Evolutionary conservation across 148 eudicot genomes (phyloP), one percentile per base, ranked within the genome.

Genomic region (Vaccinium vitisidaea): DNA sequence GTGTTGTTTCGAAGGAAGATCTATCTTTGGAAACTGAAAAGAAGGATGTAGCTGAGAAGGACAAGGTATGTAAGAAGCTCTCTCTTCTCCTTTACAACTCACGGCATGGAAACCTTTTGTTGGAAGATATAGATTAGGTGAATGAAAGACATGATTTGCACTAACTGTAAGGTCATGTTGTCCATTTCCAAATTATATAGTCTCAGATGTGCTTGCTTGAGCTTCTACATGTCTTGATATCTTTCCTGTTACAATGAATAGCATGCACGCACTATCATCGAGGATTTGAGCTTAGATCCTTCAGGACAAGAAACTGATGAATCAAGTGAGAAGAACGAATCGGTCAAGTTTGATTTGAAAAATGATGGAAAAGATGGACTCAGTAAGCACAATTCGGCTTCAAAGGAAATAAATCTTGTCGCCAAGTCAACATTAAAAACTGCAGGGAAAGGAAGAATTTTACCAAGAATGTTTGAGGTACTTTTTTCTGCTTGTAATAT

Each of bases 281-380:
- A 86, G 83, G 89, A 90, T 83, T 84, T 86, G 84, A 84, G 77
- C 77, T 86, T 88, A 46, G 87, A 86, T 82, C 84, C 88, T 82
- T 56, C 83, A 27, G 69, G 73, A 81, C 84, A 39, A 43, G 65
- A 48, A 83, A 59, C 54, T 75, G 81, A 86, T 70, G 86, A 83
- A 30, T 36, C 85, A 18, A 67, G 46, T 55, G 80, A 88, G 54
- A 84, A 13, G 13, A 81, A 55, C 55, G 59, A 77, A 75, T 16
- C 30, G 67, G 76, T 79, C 81, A 81, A 84, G 49, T 59, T 61
- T 80, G 58, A 49, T 63, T 74, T 76, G 52, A 61, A 83, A 80
- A 61, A 79, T 63, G 75, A 86, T 80, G 84, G 52, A 63, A 77
- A 74, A 16, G 63, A 59, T 69, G 83, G 67, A 82, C 75, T 77